Percentiles rank a stretch among this genome's conserved stretches.
These are phyloP conservation scores for Cladophialophora immunda DNA, from an alignment of 2,329 filamentous ascomycete genomes.

Conservation along the genomic window DNA sequence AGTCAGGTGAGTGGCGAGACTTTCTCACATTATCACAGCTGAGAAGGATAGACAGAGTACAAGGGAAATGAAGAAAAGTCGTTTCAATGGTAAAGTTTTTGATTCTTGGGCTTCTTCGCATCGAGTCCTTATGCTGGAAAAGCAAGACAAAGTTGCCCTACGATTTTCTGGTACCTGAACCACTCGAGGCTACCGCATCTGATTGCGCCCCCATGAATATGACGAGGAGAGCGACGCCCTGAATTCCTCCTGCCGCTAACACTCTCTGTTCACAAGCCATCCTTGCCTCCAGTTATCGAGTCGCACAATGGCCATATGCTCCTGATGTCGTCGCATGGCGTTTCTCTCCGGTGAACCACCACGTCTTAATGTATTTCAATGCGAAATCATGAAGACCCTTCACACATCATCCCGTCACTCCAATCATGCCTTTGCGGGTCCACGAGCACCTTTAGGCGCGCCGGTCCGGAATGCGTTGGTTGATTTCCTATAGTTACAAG, in stretches of 20 bases:
- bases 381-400: not conserved
- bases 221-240: not conserved
- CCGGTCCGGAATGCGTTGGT: slow-evolving; percentile 98
- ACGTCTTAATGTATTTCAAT: not conserved
- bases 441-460: slow-evolving; percentile 81
- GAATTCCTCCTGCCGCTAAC: not conserved
- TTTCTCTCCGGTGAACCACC: not conserved
- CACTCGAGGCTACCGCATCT: not conserved
- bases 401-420: slow-evolving; percentile 9
- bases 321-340: not conserved
- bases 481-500: slow-evolving; percentile 68
- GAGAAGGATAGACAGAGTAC: not conserved
- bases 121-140: not conserved
- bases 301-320: not conserved
- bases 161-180: too few relatives aligned
- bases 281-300: not conserved
- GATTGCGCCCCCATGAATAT: slow-evolving; percentile 6
- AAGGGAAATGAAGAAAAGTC: too few relatives aligned
- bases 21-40: not conserved
- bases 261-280: not conserved
- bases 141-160: not conserved
- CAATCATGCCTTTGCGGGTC: slow-evolving; percentile 60
- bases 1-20: slow-evolving; percentile 1
- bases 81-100: not conserved
- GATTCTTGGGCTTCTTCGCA: not conserved